Evolutionary conservation across 2,329 filamentous ascomycete genomes (phyloP), one percentile per base, ranked within the genome.

Genomic region (Neobulgaria alba): DNA sequence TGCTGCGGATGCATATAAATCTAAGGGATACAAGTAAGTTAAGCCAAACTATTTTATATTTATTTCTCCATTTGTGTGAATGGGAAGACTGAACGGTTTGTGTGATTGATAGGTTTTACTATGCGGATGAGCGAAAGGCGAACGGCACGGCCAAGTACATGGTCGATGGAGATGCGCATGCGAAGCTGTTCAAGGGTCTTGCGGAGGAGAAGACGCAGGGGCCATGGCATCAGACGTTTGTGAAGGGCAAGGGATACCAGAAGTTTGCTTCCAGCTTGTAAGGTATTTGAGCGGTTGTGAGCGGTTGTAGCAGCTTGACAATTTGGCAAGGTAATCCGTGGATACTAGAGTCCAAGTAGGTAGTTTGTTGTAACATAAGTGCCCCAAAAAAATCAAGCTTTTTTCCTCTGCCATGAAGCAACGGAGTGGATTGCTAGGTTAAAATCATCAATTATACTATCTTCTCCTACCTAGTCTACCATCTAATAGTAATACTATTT

Each of bases 71-170:
- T 26, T 12, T 26, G 23, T 7, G 12, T 26, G 23, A 26, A 26
- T 26, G 23, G 23, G 23, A 26, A 26, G 23, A 26, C 23, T 26
- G 12, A 26, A 26, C 23, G 23, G 23, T 26, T 26, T 7, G 23
- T 26, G 23, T 26, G 23, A 26, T 26, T 26, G 23, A 26, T 23
- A 72, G 69, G 36, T 73, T 73, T 48, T 73, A 72, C 46, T 74
- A 68, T 41, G 65, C 57, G 5, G 70, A 74, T 39, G 66, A 75
- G 51, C 61, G 71, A 3, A 64, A 63, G n/a, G 44, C 58, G 0
- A 62, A 69, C 39, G 70, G 71, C 0, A 40, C 53, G 2, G 54
- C 59, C 5, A 49, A 47, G 5, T 53, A 45, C 19, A 44, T 38
- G 0, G 51, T 70, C n/a, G 57, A 62, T 39, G 67, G 66, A 5